Conservation (phyloP, 768 basidiomycete genomes). For the Mrakia hoshinonis region DNA sequence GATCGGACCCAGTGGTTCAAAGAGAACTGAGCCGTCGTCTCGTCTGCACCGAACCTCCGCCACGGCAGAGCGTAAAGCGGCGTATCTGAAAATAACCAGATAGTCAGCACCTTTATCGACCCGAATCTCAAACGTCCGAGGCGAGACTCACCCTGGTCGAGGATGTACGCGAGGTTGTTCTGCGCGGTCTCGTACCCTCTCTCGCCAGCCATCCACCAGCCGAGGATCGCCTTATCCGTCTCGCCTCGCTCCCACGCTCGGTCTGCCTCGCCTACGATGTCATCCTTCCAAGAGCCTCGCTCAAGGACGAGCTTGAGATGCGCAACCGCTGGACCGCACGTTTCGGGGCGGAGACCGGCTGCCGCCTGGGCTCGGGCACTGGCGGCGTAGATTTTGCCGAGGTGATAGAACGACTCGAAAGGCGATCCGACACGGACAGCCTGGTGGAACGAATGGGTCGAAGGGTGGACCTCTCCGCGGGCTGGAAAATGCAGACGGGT, state of each 20-base stretch:
- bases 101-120: background rate
- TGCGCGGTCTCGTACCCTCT: conserved; percentile 84
- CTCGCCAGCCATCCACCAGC: conserved; percentile 94
- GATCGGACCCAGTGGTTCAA: conserved; percentile 91
- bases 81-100: conserved; percentile 2
- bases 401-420: conserved; percentile 89
- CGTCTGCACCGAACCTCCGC: conserved; percentile 37
- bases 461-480: conserved; percentile 57
- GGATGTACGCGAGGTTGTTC: conserved; percentile 83
- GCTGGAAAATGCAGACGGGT: conserved; percentile 44
- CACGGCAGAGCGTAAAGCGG: conserved; percentile 24
- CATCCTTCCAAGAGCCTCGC: conserved; percentile 75
- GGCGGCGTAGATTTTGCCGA: conserved; percentile 68
- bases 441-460: conserved; percentile 67
- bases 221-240: conserved; percentile 73
- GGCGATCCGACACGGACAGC: conserved; percentile 81
- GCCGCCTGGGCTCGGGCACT: conserved; percentile 43
- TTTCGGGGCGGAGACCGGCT: conserved; percentile 44
- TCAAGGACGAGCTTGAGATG: conserved; percentile 91
- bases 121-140: background rate
- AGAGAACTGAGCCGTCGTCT: conserved; percentile 71
- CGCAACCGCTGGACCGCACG: conserved; percentile 80
- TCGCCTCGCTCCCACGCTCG: conserved; percentile 56
- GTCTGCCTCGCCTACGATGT: conserved; percentile 66
- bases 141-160: conserved; percentile 66